These are phyloP conservation scores for Serendipita sp. DNA, from an alignment of 768 basidiomycete species.

Conservation along the genomic window DNA sequence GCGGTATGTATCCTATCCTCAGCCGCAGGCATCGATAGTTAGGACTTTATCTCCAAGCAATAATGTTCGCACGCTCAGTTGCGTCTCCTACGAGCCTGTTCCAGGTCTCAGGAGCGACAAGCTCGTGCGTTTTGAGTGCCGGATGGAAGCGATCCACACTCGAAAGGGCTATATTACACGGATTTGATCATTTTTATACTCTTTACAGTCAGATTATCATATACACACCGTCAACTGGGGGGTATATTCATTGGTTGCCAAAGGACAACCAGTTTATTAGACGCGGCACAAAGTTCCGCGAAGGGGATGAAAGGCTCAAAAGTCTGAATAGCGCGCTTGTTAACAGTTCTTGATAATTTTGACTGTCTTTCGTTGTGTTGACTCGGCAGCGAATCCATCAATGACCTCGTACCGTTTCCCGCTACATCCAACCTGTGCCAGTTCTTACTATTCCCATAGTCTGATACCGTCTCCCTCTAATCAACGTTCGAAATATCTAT, in stretches of 20 bases:
- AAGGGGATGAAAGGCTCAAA: background rate
- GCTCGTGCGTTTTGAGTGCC: background rate
- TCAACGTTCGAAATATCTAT: no score
- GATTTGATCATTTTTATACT: no score
- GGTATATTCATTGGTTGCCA: slow-evolving; percentile 5
- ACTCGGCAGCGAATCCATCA: slow-evolving; percentile 2
- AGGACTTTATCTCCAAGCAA: background rate
- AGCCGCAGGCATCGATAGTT: background rate
- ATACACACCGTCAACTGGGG: slow-evolving; percentile 5
- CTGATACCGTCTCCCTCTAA: no score
- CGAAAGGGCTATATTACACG: background rate
- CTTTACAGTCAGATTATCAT: no score
- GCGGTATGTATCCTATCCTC: slow-evolving; percentile 2
- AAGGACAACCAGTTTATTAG: slow-evolving; percentile 1
- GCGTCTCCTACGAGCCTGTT: background rate
- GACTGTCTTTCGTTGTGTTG: slow-evolving; percentile 1
- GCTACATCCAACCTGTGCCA: no score
- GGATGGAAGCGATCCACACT: slow-evolving; percentile 9
- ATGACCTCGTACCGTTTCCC: background rate
- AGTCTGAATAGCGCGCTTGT: background rate
- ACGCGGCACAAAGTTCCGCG: background rate
- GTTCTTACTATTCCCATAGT: no score
- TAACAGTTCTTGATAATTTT: slow-evolving; percentile 8
- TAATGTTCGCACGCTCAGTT: background rate
- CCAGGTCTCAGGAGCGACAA: background rate